Conservation (phyloP, 2,329 filamentous ascomycete species). For the Didymella arachidicola region DNA sequence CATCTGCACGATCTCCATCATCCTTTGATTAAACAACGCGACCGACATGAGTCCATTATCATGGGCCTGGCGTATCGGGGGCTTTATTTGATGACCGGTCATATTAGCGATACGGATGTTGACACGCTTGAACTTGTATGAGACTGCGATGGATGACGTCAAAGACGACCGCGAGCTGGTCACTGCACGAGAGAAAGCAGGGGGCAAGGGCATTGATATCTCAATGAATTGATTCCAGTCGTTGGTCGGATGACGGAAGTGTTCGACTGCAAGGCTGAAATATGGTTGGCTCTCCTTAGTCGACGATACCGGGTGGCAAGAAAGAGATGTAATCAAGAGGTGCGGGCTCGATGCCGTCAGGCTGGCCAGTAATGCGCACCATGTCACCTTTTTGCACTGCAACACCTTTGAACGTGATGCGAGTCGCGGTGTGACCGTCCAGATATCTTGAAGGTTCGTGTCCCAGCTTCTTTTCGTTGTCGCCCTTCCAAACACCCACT, state of each 20-base stretch:
- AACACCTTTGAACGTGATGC: conserved; percentile 66
- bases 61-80: not conserved
- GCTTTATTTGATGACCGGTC: not conserved
- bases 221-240: not conserved
- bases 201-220: not conserved
- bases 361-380: conserved; percentile 64
- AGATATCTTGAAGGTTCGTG: conserved; percentile 66
- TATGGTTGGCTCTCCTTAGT: conserved; percentile 49
- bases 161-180: not conserved
- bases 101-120: not conserved
- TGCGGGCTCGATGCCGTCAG: conserved; percentile 69
- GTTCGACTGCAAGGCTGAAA: not conserved
- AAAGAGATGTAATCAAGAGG: conserved; percentile 73
- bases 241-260: too few species aligned
- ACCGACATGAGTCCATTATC: not conserved
- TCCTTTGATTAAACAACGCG: not conserved
- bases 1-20: not conserved
- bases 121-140: not conserved
- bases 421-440: conserved; percentile 70
- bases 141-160: not conserved
- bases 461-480: conserved; percentile 67
- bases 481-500: conserved; percentile 66
- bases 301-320: conserved; percentile 64
- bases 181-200: not conserved
- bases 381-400: conserved; percentile 60